These are phyloP conservation scores for Mangifera indica DNA, from an alignment of 345 rosid genomes.

Conservation along the genomic window DNA sequence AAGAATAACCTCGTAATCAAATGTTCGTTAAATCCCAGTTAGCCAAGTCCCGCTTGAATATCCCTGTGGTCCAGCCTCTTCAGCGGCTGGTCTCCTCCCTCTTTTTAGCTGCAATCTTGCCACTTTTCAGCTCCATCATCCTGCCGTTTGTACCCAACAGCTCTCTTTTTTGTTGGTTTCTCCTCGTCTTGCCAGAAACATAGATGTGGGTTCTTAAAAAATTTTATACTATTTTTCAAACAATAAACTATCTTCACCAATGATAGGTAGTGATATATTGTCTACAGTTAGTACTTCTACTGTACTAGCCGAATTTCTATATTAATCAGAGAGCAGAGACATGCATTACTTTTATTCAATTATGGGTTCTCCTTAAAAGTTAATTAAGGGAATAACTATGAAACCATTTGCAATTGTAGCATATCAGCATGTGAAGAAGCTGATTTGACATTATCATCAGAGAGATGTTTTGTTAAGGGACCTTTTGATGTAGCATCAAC, in stretches of 20 bases:
- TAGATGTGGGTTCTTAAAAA: too few relatives aligned
- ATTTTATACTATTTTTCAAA: not conserved
- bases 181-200: too few relatives aligned
- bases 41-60: too few relatives aligned
- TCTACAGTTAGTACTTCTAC: not conserved
- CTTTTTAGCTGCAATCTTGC: too few relatives aligned
- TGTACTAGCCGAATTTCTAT: not conserved
- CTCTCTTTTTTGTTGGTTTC: too few relatives aligned
- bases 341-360: not conserved
- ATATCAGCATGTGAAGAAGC: conserved; percentile 9
- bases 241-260: not conserved
- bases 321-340: not conserved
- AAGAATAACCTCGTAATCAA: not conserved
- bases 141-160: too few relatives aligned
- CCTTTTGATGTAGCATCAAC: conserved; percentile 1
- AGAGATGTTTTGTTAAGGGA: conserved; percentile 1
- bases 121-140: too few relatives aligned
- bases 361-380: not conserved
- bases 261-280: not conserved
- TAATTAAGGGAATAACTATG: conserved; percentile 8
- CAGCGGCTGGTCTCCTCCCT: too few relatives aligned
- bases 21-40: too few relatives aligned
- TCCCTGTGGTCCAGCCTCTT: too few relatives aligned
- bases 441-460: not conserved
- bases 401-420: not conserved